A percentile compares a stretch with the other conserved stretches of the same genome.
Conservation (phyloP, 306 rosid species). For the Canavalia gladiata region DNA sequence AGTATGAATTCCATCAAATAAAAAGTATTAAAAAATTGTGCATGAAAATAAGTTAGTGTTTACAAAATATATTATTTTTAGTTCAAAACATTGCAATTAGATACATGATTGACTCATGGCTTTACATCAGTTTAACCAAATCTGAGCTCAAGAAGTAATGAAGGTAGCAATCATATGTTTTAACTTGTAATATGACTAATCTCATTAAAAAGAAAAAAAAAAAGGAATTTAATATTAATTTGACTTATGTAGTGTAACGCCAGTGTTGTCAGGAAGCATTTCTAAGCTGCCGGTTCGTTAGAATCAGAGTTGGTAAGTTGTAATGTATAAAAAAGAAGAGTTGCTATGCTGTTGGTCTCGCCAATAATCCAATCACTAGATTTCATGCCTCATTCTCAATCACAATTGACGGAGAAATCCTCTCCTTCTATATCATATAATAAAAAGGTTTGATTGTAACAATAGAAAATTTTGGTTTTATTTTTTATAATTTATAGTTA, state of each 20-base stretch:
- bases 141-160: no score
- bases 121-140: no score
- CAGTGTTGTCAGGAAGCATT: background rate
- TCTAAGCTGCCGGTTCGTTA: constrained; percentile 37
- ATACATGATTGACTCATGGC: no score
- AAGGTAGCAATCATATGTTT: no score
- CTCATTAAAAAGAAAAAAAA: no score
- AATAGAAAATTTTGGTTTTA: no score
- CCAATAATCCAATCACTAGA: background rate
- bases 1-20: background rate
- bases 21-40: background rate
- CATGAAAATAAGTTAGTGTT: background rate
- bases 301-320: background rate
- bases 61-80: background rate
- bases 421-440: constrained; percentile 17
- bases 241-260: background rate
- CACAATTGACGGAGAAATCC: constrained; percentile 49
- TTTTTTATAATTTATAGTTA: no score
- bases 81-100: no score
- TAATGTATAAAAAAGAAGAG: no score
- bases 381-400: background rate
- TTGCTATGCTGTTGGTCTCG: background rate
- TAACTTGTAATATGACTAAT: no score
- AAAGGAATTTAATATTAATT: no score
- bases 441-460: no score